Evolutionary conservation across 257 asterid genomes (phyloP), one percentile per base, ranked within the genome.

Genomic region (Coffea eugenioides): DNA sequence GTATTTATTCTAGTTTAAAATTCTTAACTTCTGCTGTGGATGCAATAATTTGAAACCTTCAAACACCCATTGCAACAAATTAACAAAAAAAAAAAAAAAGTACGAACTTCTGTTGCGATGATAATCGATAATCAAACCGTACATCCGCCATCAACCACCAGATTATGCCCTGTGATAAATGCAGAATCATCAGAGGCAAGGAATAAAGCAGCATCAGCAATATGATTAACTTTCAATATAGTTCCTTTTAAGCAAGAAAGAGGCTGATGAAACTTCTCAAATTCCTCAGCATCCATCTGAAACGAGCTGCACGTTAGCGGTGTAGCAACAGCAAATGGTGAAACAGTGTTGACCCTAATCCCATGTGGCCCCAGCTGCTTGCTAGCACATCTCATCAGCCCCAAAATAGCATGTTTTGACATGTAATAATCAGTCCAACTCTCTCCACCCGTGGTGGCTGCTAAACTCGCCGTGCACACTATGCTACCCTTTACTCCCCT

Each of bases 341-440:
- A 54, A 16, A 54, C 61, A 15, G 23, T 3, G 3, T 54, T 54
- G 10, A 54, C 61, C 15, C 61, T 54, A 15, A 54, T 54, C 18
- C 61, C 61, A 16, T 54, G 61, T 21, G 18, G 18, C 8, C 61
- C 61, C 18, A 54, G 23, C 18, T 54, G 61, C 61, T 54, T 18
- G 15, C 88, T 73, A 1, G 79, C 83, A 10, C 81, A 56, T 69
- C 82, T 64, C 46, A 82, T 68, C 36, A 85, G 73, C 48, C 88
- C 88, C 52, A 85, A 8, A 8, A 82, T 79, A 1, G 88, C 88
- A 31, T 85, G 88, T 46, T 85, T 84, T 3, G 85, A 61, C 85
- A 79, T 79, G 18, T 20, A 18, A 54, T 85, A 85, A 10, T 75
- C 88, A 0, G 73, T 79, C 56, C 69, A 9, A 0, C 3, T 3